These are phyloP conservation scores for Microbotryum scabiosae DNA, from an alignment of 1,284 basidiomycete genomes.

Conservation along the genomic window DNA sequence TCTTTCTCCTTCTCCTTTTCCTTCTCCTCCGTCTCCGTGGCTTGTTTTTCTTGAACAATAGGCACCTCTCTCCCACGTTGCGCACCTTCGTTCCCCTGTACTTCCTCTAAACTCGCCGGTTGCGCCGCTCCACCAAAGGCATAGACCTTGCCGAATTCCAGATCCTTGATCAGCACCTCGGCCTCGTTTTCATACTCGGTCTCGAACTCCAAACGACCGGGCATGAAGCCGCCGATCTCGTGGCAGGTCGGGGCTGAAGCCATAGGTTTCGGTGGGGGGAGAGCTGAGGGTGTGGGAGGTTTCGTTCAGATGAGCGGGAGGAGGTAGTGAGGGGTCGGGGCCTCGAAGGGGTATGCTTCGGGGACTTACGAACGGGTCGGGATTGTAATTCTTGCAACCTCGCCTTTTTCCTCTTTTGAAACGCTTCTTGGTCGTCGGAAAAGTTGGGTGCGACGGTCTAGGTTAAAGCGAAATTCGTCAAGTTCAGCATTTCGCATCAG, in stretches of 20 bases:
- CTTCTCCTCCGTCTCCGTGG: not conserved
- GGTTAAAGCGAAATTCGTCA: too few species aligned
- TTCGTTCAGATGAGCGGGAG: not conserved
- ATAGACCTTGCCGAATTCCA: slow-evolving; percentile 84
- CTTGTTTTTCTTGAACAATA: slow-evolving; percentile 42
- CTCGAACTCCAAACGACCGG: slow-evolving; percentile 93
- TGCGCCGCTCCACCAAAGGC: slow-evolving; percentile 75
- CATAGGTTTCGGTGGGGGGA: slow-evolving; percentile 53
- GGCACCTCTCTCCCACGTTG: slow-evolving; percentile 44
- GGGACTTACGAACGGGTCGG: slow-evolving; percentile 43
- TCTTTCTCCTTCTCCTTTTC: not conserved
- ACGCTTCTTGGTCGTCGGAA: slow-evolving; percentile 65
- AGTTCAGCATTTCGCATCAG: not conserved
- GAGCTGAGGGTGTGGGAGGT: slow-evolving; percentile 26
- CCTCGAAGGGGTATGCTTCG: slow-evolving; percentile 31
- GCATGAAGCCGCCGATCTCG: slow-evolving; percentile 88
- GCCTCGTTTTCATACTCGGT: slow-evolving; percentile 80
- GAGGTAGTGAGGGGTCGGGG: slow-evolving; percentile 45
- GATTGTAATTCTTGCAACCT: slow-evolving; percentile 57
- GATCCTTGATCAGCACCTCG: slow-evolving; percentile 87
- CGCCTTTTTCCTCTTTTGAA: slow-evolving; percentile 76
- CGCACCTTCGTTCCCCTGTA: slow-evolving; percentile 42
- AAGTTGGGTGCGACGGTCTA: slow-evolving; percentile 63
- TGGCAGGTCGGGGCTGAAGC: slow-evolving; percentile 92
- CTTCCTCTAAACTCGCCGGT: slow-evolving; percentile 48